Percentiles rank a stretch among this genome's conserved stretches.
phyloP scores from a whole-genome alignment of 208 protist species.

The Acanthamoeba castellanii region DNA sequence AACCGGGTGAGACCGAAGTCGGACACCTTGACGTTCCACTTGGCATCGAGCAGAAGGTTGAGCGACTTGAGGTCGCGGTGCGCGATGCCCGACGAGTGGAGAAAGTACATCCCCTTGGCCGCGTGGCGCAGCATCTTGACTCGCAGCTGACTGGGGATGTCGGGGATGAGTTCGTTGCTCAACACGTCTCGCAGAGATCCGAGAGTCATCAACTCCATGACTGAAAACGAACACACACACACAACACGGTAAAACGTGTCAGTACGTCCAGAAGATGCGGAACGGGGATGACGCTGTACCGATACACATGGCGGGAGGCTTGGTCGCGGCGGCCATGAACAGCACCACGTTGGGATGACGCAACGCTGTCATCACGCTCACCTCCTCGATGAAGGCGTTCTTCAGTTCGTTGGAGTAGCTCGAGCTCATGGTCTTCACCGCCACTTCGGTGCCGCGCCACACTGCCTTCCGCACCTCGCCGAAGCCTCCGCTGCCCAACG shows the following conservation, averaged over 20 bases:
- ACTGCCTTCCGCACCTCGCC: slow-evolving; percentile 36
- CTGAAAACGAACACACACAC: too few species aligned
- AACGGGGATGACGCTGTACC: background rate
- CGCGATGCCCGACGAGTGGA: slow-evolving; percentile 3
- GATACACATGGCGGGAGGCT: slow-evolving; percentile 13
- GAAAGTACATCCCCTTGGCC: slow-evolving; percentile 16
- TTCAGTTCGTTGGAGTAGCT: background rate
- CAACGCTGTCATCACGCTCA: background rate
- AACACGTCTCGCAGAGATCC: background rate
- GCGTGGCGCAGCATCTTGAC: background rate
- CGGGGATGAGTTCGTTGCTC: background rate
- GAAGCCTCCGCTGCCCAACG: background rate
- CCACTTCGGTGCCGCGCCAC: slow-evolving; percentile 44
- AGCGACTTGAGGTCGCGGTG: slow-evolving; percentile 47
- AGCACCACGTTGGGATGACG: slow-evolving; percentile 45
- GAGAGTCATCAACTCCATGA: too few species aligned
- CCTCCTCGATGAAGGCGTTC: background rate
- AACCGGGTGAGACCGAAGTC: slow-evolving; percentile 30
- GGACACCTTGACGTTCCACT: slow-evolving; percentile 49
- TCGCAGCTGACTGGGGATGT: background rate
- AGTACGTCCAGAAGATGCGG: background rate
- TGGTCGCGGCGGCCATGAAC: slow-evolving; percentile 53
- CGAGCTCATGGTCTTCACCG: slow-evolving; percentile 1
- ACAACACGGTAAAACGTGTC: too few species aligned
- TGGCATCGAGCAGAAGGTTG: slow-evolving; percentile 14